phyloP scores from a whole-genome alignment of 805 yeast species.

The Naumovozyma castellii region DNA sequence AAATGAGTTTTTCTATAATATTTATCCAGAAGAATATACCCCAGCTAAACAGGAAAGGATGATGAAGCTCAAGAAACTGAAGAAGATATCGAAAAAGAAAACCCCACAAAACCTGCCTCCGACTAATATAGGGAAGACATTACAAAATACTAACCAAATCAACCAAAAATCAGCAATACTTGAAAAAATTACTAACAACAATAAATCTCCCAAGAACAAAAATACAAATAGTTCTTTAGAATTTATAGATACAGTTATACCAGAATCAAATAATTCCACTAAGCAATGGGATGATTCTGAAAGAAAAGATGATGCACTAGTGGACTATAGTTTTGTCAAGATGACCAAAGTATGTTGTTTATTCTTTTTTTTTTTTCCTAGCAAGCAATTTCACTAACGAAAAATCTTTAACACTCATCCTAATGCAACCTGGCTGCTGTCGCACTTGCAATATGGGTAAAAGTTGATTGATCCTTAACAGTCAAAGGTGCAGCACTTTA shows the following conservation, averaged over 20 bases:
- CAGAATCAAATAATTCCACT: not conserved
- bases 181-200: not conserved
- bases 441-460: not conserved
- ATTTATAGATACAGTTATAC: not conserved
- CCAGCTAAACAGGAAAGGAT: not conserved
- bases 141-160: not conserved
- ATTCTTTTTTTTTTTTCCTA: not conserved
- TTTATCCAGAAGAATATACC: not conserved
- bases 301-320: constrained; percentile 1
- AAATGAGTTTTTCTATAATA: not conserved
- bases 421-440: not conserved
- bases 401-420: not conserved
- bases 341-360: constrained; percentile 8
- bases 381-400: not conserved
- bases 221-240: not conserved
- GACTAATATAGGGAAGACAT: no score
- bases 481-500: constrained; percentile 9
- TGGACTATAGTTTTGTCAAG: constrained; percentile 9
- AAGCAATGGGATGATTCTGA: not conserved
- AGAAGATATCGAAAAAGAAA: not conserved
- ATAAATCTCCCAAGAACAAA: not conserved
- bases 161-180: not conserved
- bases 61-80: not conserved
- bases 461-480: not conserved
- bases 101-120: no score